Base-by-base conservation (phyloP, 495 filamentous ascomycete species). In the Opeltia flavorubescens region DNA sequence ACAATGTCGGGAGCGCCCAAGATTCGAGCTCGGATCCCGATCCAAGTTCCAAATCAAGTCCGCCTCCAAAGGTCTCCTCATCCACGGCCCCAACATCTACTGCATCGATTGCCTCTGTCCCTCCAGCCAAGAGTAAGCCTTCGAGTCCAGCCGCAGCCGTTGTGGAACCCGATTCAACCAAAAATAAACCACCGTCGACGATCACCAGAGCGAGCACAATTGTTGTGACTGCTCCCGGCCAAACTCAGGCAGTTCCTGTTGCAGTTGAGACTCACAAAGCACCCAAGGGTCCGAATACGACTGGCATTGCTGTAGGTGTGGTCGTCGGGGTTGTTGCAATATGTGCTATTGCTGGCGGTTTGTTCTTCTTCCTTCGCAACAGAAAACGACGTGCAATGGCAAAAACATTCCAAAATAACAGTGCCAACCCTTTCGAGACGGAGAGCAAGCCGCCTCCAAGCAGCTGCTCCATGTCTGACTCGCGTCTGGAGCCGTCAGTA, bases 261-360 rank as follows among this genome's bases (percentile, higher is more conserved):
- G 41, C 43, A 33, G 39, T 48, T 3, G 56, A 47, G 8, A 47
- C 56, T 4, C 46, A 43, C 20, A 4, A 48, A 30, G 21, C 54
- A 3, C 40, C 52, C 6, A 55, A 62, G 21, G 62, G 68, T 8
- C 62, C 81, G 21, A 80, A 76, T 50, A 82, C 71, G 33, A 85
- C 79, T 23, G 85, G 81, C 21, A 88, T 95, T 49, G 89, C 85
- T 24, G 89, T 77, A 23, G 91, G 89, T 47, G 85, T 86, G 4
- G 89, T 96, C 5, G 81, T 94, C 26, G 86, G 83, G 50, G 74
- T 95, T 4, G 70, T 95, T 20, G 85, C 68, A 9, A 46, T 89
- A 5, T 70, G 66, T 52, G 79, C 72, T 5, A 67, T 84, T 45
- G 66, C 74, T 15, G 82, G 75, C 30, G 87, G 79, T 39, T 66